Conservation (phyloP, 2,329 filamentous ascomycete species). For the Apiospora sp. region DNA sequence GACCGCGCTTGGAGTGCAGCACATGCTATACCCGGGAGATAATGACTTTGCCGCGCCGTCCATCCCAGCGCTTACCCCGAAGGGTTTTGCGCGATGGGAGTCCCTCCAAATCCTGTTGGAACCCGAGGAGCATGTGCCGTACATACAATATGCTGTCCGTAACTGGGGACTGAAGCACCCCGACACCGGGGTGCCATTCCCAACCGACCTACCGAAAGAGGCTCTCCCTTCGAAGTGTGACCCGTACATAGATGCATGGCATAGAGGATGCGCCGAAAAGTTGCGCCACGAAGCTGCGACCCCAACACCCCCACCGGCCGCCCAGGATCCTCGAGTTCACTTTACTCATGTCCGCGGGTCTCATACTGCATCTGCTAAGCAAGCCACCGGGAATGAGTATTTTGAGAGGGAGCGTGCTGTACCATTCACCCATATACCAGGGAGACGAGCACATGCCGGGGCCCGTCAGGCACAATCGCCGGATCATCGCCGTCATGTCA, state of each 20-base stretch:
- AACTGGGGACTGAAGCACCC: slow-evolving; percentile 81
- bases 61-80: slow-evolving; percentile 81
- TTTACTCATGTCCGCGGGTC: slow-evolving; percentile 42
- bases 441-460: slow-evolving; percentile 34
- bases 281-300: slow-evolving; percentile 66
- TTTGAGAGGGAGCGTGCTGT: slow-evolving; percentile 47
- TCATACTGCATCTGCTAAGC: slow-evolving; percentile 37
- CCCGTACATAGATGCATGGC: slow-evolving; percentile 84
- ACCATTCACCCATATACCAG: slow-evolving; percentile 38
- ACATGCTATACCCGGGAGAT: slow-evolving; percentile 80
- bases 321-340: slow-evolving; percentile 39
- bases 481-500: slow-evolving; percentile 37
- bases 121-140: slow-evolving; percentile 86
- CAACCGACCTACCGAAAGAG: slow-evolving; percentile 62
- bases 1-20: slow-evolving; percentile 88
- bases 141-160: slow-evolving; percentile 80
- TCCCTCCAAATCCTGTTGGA: slow-evolving; percentile 88
- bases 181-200: slow-evolving; percentile 74
- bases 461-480: slow-evolving; percentile 37
- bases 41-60: slow-evolving; percentile 78
- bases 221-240: slow-evolving; percentile 79
- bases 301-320: slow-evolving; percentile 34
- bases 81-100: slow-evolving; percentile 93
- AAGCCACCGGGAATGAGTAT: slow-evolving; percentile 45
- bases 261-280: slow-evolving; percentile 76